These are phyloP conservation scores for Crotalaria pallida DNA, from an alignment of 306 rosid genomes.

Conservation along the genomic window DNA sequence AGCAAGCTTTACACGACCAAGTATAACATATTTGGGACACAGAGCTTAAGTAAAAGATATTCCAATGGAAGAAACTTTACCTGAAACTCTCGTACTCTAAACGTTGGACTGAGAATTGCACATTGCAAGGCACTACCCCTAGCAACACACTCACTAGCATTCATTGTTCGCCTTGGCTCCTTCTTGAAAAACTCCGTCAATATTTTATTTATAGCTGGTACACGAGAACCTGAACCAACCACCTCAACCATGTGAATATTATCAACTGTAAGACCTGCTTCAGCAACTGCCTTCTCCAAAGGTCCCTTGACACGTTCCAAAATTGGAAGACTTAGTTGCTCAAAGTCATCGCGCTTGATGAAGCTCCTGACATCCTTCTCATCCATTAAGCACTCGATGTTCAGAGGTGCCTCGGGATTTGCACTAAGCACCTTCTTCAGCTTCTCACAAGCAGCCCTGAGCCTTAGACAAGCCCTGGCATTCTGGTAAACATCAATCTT, in stretches of 20 bases:
- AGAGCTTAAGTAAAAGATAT: not conserved
- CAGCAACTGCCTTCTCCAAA: constrained; percentile 79
- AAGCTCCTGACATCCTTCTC: constrained; percentile 83
- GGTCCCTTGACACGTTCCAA: constrained; percentile 88
- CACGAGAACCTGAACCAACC: constrained; percentile 95
- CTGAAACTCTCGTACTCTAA: constrained; percentile 92
- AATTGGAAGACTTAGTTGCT: constrained; percentile 66
- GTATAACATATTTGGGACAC: not conserved
- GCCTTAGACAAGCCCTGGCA: constrained; percentile 79
- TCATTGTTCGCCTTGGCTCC: constrained; percentile 98
- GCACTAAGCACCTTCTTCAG: constrained; percentile 94
- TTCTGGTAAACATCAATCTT: constrained; percentile 83
- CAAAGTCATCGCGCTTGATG: constrained; percentile 93
- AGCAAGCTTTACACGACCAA: not conserved
- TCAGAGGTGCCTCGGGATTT: constrained; percentile 84
- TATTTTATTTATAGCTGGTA: constrained; percentile 78
- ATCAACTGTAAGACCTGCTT: constrained; percentile 74
- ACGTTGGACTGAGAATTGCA: constrained; percentile 95
- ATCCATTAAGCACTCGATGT: constrained; percentile 93
- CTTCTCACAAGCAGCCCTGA: constrained; percentile 87
- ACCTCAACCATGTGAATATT: constrained; percentile 76
- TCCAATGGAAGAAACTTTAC: constrained; percentile 26
- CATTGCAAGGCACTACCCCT: constrained; percentile 90
- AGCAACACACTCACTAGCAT: constrained; percentile 93
- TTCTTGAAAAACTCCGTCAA: constrained; percentile 78